Conservation (phyloP, 192 early-diverging fungal species). For the Rhizophagus sp. region DNA sequence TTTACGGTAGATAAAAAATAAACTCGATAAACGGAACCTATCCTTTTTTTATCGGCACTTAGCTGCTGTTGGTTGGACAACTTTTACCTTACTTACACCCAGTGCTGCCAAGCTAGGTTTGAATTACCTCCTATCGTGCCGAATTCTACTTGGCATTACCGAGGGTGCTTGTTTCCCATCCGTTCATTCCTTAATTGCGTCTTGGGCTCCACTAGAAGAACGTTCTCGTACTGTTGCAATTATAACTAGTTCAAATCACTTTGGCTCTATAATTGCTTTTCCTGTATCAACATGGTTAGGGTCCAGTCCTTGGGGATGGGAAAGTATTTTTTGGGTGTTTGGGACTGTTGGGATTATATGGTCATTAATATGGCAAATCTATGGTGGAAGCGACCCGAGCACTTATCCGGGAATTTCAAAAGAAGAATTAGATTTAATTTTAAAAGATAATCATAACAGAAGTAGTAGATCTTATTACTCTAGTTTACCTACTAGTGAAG, state of each 20-base stretch:
- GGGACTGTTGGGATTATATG: constrained; percentile 35
- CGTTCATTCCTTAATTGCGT: constrained; percentile 39
- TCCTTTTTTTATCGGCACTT: not conserved
- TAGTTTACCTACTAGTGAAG: not conserved
- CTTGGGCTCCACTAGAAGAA: constrained; percentile 39
- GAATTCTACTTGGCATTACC: constrained; percentile 38
- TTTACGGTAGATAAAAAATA: too few relatives aligned
- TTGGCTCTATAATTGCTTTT: constrained; percentile 41
- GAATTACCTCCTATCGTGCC: constrained; percentile 30
- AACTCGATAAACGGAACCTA: not conserved
- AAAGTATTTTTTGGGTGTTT: constrained; percentile 45
- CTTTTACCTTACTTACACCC: constrained; percentile 37
- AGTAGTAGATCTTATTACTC: not conserved
- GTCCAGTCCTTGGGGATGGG: constrained; percentile 41
- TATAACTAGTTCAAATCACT: constrained; percentile 35
- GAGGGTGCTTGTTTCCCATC: constrained; percentile 44
- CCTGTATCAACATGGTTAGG: constrained; percentile 41
- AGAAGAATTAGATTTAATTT: constrained; percentile 34
- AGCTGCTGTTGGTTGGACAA: constrained; percentile 38
- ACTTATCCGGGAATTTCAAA: constrained; percentile 32
- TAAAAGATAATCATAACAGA: not conserved
- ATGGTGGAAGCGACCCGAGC: constrained; percentile 34
- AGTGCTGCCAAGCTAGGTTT: constrained; percentile 25
- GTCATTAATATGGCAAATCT: constrained; percentile 39
- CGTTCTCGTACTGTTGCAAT: constrained; percentile 38